A percentile compares a stretch with the other conserved stretches of the same genome.
These are phyloP conservation scores for Venturia effusa DNA, from an alignment of 2,329 filamentous ascomycete genomes.

Conservation along the genomic window DNA sequence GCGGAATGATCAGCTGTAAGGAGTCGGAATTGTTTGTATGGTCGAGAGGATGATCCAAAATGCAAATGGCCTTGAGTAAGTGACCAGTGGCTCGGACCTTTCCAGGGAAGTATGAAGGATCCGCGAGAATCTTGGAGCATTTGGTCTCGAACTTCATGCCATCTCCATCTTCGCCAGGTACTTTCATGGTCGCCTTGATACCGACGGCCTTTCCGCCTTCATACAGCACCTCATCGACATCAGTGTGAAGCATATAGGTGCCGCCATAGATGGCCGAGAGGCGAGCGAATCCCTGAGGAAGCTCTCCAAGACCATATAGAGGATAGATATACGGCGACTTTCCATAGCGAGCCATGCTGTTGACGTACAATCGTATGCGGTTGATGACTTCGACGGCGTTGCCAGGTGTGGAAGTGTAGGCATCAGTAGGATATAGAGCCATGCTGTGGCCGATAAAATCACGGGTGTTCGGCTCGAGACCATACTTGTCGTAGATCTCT, in stretches of 20 bases:
- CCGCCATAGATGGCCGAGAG: conserved; percentile 97
- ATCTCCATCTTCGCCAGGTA: conserved; percentile 60
- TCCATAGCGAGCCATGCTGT: conserved; percentile 94
- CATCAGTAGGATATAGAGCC: conserved; percentile 87
- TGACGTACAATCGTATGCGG: conserved; percentile 91
- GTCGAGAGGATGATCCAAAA: conserved; percentile 79
- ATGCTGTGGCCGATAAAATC: conserved; percentile 98
- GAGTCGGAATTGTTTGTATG: conserved; percentile 76
- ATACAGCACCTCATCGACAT: conserved; percentile 80
- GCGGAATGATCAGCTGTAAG: conserved; percentile 90
- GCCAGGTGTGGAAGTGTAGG: conserved; percentile 66
- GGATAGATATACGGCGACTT: conserved; percentile 99
- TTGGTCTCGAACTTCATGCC: conserved; percentile 92
- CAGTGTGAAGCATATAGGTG: conserved; percentile 98
- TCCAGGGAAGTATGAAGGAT: conserved; percentile 90
- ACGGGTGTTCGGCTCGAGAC: conserved; percentile 75
- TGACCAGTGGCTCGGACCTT: conserved; percentile 85
- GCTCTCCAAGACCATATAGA: conserved; percentile 90
- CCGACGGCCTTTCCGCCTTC: conserved; percentile 78
- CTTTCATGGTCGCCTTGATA: conserved; percentile 95
- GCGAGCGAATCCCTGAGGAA: conserved; percentile 94
- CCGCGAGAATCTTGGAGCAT: conserved; percentile 88
- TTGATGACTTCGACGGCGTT: conserved; percentile 75
- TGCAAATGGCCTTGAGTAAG: conserved; percentile 92
- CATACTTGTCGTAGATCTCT: conserved; percentile 98